Base-by-base conservation (phyloP, 768 basidiomycete genomes). In the Russula vinacea region DNA sequence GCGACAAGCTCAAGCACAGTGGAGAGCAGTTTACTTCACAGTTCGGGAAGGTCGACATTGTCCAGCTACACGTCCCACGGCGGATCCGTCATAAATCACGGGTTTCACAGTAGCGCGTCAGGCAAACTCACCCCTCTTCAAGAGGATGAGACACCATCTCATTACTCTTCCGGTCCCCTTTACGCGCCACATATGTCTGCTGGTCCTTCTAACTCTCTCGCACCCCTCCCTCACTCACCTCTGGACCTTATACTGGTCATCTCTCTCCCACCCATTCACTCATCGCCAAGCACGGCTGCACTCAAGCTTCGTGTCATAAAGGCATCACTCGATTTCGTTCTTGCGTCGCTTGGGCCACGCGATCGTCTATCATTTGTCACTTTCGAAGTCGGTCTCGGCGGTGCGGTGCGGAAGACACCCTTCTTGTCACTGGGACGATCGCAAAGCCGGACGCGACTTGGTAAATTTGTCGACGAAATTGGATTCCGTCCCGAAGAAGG, bases 211-310 rank as follows among this genome's bases (percentile, higher is more conserved):
- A 92, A 92, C 74, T 89, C 86, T 39, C 85, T 94, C 37, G 79
- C 86, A 0, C 90, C 92, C 10, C 83, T 94, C 8, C 82, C 85
- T 16, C 95, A 98, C 72, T 89, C 94, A 0, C 83, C 93, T 5
- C 79, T 97, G 70, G 97, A 99, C 74, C 82, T 99, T 66, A 91
- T 98, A 72, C 83, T 98, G 60, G 89, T 98, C 60, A 77, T 98
- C 44, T 92, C 94, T 14, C 78, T 98, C 2, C 94, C 96, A 5
- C 83, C 90, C 7, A 82, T 87, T 0, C 80, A 77, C 51, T 81
- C 89, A 37, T 80, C 83, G 24, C 88, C 86, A 9, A 88, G 89
- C 69, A 91, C 92, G 7, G 88, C 92, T 4, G 83, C 85, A 60
- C 84, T 98, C 68, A 98, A 98, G 75, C 71, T 90, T 55, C 89